Evolutionary conservation across 2,329 filamentous ascomycete species (phyloP).

Genomic region (Orbilia javanica): DNA sequence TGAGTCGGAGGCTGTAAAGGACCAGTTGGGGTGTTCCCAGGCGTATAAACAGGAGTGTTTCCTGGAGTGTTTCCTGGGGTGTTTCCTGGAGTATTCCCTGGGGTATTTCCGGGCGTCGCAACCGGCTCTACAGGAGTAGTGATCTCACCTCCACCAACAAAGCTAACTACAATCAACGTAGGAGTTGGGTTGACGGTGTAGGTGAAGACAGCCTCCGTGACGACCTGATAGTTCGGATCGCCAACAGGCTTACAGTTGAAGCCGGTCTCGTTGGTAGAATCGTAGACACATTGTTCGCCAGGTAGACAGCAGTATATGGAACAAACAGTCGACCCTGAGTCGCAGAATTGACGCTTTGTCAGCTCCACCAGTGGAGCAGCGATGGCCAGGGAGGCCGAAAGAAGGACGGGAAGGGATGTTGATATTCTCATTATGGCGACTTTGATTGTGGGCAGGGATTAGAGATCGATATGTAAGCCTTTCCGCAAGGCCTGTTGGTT

Average conservation of each 20-base stretch:
- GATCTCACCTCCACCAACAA: conserved; percentile 16
- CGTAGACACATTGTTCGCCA: conserved; percentile 53
- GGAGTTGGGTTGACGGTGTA: conserved; percentile 51
- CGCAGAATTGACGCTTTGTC: conserved; percentile 50
- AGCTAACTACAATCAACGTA: conserved; percentile 34
- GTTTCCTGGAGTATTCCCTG: conserved; percentile 43
- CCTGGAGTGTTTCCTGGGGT: conserved; percentile 41
- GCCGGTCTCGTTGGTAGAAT: conserved; percentile 29
- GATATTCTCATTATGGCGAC: conserved; percentile 51
- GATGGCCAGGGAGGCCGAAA: conserved; percentile 38
- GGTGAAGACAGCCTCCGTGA: conserved; percentile 37
- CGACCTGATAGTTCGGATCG: conserved; percentile 36
- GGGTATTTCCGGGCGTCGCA: conserved; percentile 32
- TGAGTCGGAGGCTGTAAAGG: conserved; percentile 39
- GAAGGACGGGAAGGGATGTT: conserved; percentile 31
- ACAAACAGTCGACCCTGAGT: conserved; percentile 37
- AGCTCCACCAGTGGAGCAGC: conserved; percentile 56
- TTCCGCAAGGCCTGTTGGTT: neutral
- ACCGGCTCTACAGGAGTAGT: conserved; percentile 12
- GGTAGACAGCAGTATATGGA: conserved; percentile 43
- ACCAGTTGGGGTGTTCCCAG: conserved; percentile 42
- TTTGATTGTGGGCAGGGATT: neutral
- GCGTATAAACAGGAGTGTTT: conserved; percentile 43
- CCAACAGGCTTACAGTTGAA: conserved; percentile 48
- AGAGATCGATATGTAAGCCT: conserved; percentile 7